Evolutionary conservation across 768 basidiomycete genomes (phyloP).

Genomic region (Fomitopsis serialis): DNA sequence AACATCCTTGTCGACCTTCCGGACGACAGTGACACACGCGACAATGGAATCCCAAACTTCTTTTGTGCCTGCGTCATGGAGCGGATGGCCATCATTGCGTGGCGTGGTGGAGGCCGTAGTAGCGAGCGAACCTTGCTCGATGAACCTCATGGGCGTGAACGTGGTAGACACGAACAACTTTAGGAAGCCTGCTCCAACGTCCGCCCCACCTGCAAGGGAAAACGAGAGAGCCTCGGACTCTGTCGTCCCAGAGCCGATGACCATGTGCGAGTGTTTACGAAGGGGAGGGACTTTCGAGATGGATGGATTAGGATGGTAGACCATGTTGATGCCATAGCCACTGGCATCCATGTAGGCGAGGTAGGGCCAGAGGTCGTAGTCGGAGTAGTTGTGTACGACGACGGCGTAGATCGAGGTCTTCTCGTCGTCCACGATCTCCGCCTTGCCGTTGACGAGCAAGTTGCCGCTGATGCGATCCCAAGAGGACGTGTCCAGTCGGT

Average conservation of each 20-base stretch:
- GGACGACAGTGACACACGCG: conserved; percentile 24
- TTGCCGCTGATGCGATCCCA: conserved; percentile 41
- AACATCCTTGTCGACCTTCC: background rate
- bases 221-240: conserved; percentile 46
- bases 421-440: conserved; percentile 38
- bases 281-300: conserved; percentile 34
- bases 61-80: background rate
- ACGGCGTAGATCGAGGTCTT: conserved; percentile 40
- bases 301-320: conserved; percentile 46
- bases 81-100: background rate
- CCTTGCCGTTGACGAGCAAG: conserved; percentile 41
- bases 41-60: conserved; percentile 28
- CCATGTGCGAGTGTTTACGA: conserved; percentile 35
- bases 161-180: conserved; percentile 53
- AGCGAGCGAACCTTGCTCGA: conserved; percentile 37
- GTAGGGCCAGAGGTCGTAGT: conserved; percentile 56
- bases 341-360: conserved; percentile 57
- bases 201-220: conserved; percentile 29
- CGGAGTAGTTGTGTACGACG: conserved; percentile 44
- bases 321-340: conserved; percentile 45
- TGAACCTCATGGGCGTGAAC: conserved; percentile 41
- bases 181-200: conserved; percentile 44
- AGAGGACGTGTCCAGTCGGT: conserved; percentile 39
- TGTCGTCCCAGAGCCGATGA: conserved; percentile 33
- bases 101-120: background rate